phyloP scores from a whole-genome alignment of 2,329 filamentous ascomycete genomes.

The Aureobasidium uvarum region DNA sequence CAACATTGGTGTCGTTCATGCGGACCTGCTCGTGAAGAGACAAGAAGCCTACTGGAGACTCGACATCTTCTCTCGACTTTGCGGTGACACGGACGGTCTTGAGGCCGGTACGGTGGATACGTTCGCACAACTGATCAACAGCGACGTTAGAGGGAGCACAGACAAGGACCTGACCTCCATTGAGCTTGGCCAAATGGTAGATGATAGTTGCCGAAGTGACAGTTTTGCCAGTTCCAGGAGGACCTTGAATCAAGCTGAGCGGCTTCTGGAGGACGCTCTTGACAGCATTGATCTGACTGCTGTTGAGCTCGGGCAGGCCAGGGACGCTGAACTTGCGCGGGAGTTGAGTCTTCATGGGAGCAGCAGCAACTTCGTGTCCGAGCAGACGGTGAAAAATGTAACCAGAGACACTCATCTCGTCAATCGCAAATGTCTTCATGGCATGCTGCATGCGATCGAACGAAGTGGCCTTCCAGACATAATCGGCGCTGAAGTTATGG shows the following conservation, averaged over 20 bases:
- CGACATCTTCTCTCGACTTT: conserved; percentile 97
- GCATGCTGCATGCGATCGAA: conserved; percentile 99
- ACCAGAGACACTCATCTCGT: conserved; percentile 96
- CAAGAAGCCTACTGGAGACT: conserved; percentile 95
- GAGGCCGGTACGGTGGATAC: conserved; percentile 88
- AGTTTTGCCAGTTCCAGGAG: conserved; percentile 96
- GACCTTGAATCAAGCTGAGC: conserved; percentile 92
- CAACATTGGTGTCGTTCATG: conserved; percentile 94
- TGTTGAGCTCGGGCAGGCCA: conserved; percentile 89
- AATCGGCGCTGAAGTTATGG: conserved; percentile 97
- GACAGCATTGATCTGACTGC: conserved; percentile 93
- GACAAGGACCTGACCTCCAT: conserved; percentile 89
- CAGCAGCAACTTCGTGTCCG: conserved; percentile 89
- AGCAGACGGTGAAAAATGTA: conserved; percentile 98
- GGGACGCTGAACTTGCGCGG: conserved; percentile 97
- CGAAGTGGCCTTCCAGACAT: conserved; percentile 99
- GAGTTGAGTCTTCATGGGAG: conserved; percentile 91
- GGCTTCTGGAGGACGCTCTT: conserved; percentile 93
- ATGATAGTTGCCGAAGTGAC: conserved; percentile 99
- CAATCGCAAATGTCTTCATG: conserved; percentile 98
- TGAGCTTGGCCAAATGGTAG: conserved; percentile 94
- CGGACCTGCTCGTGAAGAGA: conserved; percentile 96
- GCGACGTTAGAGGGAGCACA: conserved; percentile 98
- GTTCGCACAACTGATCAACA: conserved; percentile 96
- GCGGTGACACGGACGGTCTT: conserved; percentile 98